Percentiles rank a stretch among this genome's conserved stretches.
phyloP scores from a whole-genome alignment of 2,329 filamentous ascomycete genomes.

The Trichophyton verrucosum region DNA sequence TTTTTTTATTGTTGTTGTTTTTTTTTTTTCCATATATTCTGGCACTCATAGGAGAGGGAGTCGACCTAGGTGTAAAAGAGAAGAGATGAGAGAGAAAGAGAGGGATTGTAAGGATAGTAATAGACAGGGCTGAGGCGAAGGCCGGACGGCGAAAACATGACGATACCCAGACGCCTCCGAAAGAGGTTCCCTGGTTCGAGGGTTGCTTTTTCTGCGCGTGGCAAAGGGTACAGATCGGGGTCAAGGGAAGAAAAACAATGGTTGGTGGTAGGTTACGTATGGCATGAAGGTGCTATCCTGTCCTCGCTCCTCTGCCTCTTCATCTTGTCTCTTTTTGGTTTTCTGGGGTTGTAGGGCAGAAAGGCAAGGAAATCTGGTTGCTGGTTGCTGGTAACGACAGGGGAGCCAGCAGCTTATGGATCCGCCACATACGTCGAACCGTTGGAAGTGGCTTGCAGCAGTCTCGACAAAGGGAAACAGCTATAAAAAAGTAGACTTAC shows the following conservation, averaged over 20 bases:
- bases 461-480: not conserved
- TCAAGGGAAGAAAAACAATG: not conserved
- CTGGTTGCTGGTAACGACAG: not conserved
- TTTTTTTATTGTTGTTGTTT: not conserved
- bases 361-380: not conserved
- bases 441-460: slow-evolving; percentile 1
- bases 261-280: not conserved
- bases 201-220: not conserved
- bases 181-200: not conserved
- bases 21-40: not conserved
- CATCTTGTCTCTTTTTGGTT: not conserved
- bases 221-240: not conserved
- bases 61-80: not conserved
- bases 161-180: not conserved
- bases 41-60: not conserved
- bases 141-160: not conserved
- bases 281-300: not conserved
- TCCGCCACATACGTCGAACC: not conserved
- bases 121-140: not conserved
- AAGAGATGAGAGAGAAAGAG: not conserved
- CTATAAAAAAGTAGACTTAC: not conserved
- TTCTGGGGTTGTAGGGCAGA: not conserved
- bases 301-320: too few species aligned
- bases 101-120: not conserved
- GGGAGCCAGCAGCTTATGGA: not conserved